phyloP scores from a whole-genome alignment of 495 filamentous ascomycete species.

The Penicillium desertorum region DNA sequence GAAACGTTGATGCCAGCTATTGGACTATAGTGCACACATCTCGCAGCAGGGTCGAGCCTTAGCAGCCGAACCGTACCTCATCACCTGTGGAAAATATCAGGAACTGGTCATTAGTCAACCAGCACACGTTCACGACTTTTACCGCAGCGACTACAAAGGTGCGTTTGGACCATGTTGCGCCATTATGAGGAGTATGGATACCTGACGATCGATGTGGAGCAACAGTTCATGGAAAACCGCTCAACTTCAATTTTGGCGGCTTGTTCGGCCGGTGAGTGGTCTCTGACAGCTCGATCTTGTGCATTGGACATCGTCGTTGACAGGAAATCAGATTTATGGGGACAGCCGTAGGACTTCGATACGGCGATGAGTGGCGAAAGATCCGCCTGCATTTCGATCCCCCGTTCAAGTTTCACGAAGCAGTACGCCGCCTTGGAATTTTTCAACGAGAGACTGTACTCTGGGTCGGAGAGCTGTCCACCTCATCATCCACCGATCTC shows the following conservation, averaged over 20 bases:
- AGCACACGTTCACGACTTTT: conserved; percentile 3
- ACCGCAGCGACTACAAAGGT: neutral
- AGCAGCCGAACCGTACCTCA: no score
- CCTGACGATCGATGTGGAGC: no score
- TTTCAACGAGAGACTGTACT: no score
- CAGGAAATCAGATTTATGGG: neutral
- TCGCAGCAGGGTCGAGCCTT: no score
- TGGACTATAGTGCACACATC: no score
- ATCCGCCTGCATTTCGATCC: conserved; percentile 4
- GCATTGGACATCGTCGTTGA: neutral
- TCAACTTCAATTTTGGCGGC: no score
- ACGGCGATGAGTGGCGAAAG: neutral
- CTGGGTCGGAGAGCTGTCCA: neutral
- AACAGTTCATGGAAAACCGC: no score
- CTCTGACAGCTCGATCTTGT: no score
- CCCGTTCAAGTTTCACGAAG: neutral
- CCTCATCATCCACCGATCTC: neutral
- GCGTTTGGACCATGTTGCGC: neutral
- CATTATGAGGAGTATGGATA: no score
- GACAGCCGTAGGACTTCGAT: neutral
- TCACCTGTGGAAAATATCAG: no score
- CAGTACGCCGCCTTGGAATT: neutral
- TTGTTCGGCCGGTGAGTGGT: no score
- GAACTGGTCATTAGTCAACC: conserved; percentile 2
- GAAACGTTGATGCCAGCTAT: no score